Conservation (phyloP, 2,329 filamentous ascomycete species). For the Penicillium sp. region DNA sequence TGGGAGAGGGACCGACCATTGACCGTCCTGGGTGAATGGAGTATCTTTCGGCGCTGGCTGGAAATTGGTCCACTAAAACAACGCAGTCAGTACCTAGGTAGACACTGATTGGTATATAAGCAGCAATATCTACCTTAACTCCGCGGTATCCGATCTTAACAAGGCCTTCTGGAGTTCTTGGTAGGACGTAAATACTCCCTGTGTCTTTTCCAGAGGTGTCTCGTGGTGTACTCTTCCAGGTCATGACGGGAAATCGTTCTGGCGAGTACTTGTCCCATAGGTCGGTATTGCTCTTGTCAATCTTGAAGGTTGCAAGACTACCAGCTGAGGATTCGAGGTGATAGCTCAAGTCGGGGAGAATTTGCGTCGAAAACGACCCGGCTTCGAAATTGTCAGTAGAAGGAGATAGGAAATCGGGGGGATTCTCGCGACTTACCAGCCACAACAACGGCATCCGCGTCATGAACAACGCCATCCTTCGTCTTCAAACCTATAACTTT, state of each 20-base stretch:
- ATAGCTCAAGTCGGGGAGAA: constrained; percentile 27
- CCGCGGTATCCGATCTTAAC: constrained; percentile 31
- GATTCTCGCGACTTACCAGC: constrained; percentile 19
- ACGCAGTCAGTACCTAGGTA: neutral
- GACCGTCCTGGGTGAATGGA: constrained; percentile 28
- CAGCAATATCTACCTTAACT: constrained; percentile 18
- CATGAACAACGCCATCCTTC: constrained; percentile 17
- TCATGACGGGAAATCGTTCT: constrained; percentile 31
- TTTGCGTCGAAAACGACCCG: constrained; percentile 32
- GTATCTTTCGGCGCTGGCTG: constrained; percentile 24
- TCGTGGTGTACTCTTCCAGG: constrained; percentile 31
- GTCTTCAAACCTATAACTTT: constrained; percentile 20
- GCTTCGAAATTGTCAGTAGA: constrained; percentile 16
- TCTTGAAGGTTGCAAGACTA: constrained; percentile 28
- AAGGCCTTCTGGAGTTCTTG: constrained; percentile 24
- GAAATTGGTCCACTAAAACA: constrained; percentile 32
- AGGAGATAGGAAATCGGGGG: neutral
- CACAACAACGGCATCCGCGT: constrained; percentile 21
- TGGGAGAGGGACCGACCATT: constrained; percentile 32
- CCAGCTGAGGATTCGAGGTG: constrained; percentile 31
- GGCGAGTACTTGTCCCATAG: constrained; percentile 36
- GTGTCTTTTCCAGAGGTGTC: constrained; percentile 27
- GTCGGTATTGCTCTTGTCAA: constrained; percentile 16
- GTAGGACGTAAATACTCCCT: constrained; percentile 29
- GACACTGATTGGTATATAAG: neutral